These are phyloP conservation scores for Lactarius akahatsu DNA, from an alignment of 768 basidiomycete genomes.

Conservation along the genomic window DNA sequence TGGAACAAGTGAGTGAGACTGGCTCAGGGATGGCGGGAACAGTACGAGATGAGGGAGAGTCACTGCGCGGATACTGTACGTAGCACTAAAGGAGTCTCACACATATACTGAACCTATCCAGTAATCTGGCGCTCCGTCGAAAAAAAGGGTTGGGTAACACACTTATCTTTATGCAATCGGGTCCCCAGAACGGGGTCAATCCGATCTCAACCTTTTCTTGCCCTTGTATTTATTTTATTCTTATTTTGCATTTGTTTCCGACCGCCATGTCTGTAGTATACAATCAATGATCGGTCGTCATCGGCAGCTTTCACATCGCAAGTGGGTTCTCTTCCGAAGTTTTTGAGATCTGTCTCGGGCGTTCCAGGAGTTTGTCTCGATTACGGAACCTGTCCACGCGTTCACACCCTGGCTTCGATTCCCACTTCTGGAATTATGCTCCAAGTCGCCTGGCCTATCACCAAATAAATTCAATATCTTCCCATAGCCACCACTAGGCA, in stretches of 20 bases:
- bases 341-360: background rate
- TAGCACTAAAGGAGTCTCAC: background rate
- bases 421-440: background rate
- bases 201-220: background rate
- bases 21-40: background rate
- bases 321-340: slow-evolving; percentile 1
- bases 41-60: background rate
- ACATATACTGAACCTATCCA: background rate
- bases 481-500: background rate
- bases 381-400: slow-evolving; percentile 1
- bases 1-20: background rate
- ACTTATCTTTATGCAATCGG: background rate
- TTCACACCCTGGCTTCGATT: slow-evolving; percentile 15
- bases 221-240: background rate
- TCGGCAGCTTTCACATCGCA: background rate
- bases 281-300: background rate
- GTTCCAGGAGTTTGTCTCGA: slow-evolving; percentile 11
- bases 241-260: background rate
- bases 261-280: too few relatives aligned
- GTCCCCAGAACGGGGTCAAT: slow-evolving; percentile 5
- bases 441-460: background rate
- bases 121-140: background rate
- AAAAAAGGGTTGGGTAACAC: slow-evolving; percentile 5
- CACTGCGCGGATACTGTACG: background rate
- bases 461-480: background rate